Evolutionary conservation across 345 rosid species (phyloP).

Genomic region (Camelina neglecta): DNA sequence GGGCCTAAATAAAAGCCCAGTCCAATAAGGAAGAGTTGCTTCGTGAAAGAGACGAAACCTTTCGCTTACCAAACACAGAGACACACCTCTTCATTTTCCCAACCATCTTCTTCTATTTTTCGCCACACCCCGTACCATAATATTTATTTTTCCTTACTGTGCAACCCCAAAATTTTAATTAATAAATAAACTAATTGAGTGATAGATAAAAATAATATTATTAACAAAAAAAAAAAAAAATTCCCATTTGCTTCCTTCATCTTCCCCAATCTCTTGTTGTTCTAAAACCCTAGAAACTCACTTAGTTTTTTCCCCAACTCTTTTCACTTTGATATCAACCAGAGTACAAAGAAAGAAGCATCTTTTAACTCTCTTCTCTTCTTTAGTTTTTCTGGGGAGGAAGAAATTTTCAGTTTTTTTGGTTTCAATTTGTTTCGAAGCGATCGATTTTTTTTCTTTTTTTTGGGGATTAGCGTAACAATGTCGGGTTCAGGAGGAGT

Average conservation of each 20-base stretch:
- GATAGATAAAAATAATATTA: conserved; percentile 27
- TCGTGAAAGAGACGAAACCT: conserved; percentile 24
- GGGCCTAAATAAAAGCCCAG: conserved; percentile 2
- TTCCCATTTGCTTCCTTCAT: conserved; percentile 5
- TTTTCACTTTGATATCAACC: background rate
- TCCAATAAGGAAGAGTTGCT: conserved; percentile 18
- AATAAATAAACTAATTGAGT: conserved; percentile 16
- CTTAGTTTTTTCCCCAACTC: background rate
- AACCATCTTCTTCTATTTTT: conserved; percentile 36
- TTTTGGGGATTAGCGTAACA: conserved; percentile 10
- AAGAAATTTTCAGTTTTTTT: background rate
- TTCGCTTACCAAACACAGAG: conserved; percentile 34
- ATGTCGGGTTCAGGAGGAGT: conserved; percentile 57
- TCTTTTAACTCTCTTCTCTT: conserved; percentile 20
- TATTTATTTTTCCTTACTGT: background rate
- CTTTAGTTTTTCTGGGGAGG: background rate
- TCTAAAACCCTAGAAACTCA: conserved; percentile 49
- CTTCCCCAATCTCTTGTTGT: conserved; percentile 37
- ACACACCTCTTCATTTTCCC: conserved; percentile 14
- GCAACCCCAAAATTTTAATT: background rate
- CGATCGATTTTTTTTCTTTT: conserved; percentile 13
- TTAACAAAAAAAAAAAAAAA: conserved; percentile 14
- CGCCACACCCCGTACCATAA: conserved; percentile 42
- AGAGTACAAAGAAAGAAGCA: background rate
- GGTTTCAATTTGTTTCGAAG: conserved; percentile 3